Conservation (phyloP, 768 basidiomycete genomes). For the Mycena albidolilacea region DNA sequence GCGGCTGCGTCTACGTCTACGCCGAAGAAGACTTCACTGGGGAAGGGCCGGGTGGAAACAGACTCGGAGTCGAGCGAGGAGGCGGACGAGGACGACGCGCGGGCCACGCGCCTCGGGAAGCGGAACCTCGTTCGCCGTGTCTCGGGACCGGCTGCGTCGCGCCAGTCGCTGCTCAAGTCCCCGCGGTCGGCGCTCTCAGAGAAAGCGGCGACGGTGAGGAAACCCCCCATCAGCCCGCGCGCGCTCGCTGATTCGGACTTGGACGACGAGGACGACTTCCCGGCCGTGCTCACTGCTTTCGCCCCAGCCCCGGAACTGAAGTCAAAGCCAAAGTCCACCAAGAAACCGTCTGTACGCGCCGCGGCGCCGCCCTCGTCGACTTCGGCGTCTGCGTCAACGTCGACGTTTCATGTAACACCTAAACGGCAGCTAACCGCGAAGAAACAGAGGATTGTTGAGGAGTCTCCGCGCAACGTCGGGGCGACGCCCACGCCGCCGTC, state of each 20-base stretch:
- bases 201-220: not conserved
- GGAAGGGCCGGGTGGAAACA: slow-evolving; percentile 8
- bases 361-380: not conserved
- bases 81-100: not conserved
- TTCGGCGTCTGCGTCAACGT: slow-evolving; percentile 3
- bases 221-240: not conserved
- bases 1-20: not conserved
- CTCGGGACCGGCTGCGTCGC: not conserved
- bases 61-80: slow-evolving; percentile 12
- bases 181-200: not conserved
- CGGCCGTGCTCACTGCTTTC: not conserved
- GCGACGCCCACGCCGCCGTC: slow-evolving; percentile 35
- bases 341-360: not conserved
- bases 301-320: not conserved
- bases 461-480: not conserved
- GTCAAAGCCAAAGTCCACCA: not conserved
- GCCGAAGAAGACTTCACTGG: slow-evolving; percentile 2
- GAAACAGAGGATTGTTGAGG: not conserved
- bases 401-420: not conserved
- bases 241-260: not conserved
- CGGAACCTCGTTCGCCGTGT: slow-evolving; percentile 30
- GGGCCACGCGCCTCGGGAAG: not conserved
- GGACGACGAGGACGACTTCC: slow-evolving; percentile 14
- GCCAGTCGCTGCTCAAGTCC: slow-evolving; percentile 20
- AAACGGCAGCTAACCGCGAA: not conserved